phyloP scores from a whole-genome alignment of 2,329 filamentous ascomycete genomes.

The Pseudogymnoascus sp. region DNA sequence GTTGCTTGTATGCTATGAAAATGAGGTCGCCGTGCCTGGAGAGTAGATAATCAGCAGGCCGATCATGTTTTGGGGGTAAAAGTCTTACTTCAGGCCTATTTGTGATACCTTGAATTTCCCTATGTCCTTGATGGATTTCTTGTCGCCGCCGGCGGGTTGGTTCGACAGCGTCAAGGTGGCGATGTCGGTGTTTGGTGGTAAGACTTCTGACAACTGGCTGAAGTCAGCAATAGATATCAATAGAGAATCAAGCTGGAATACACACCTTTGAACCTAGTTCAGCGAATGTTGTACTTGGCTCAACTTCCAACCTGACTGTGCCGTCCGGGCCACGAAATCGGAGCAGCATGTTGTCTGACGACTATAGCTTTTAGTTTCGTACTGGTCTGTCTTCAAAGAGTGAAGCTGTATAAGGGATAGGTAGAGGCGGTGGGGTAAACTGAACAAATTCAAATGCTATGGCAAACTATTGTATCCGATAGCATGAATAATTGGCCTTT shows the following conservation, averaged over 20 bases:
- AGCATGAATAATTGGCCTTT: not conserved
- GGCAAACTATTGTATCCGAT: not conserved
- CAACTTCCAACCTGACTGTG: constrained; percentile 77
- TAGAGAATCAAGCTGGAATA: not conserved
- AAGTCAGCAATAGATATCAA: constrained; percentile 15
- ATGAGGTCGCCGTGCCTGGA: constrained; percentile 81
- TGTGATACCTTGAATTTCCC: constrained; percentile 47
- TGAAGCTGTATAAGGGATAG: not conserved
- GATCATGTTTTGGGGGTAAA: not conserved
- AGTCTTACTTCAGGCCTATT: constrained; percentile 50
- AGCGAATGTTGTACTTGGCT: constrained; percentile 65
- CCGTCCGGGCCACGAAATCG: constrained; percentile 87
- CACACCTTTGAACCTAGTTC: constrained; percentile 49
- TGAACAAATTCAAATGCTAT: not conserved
- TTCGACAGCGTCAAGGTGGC: constrained; percentile 56
- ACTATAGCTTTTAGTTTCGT: not conserved
- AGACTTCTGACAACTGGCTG: constrained; percentile 46
- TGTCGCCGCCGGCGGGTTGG: constrained; percentile 49
- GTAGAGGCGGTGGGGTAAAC: not conserved
- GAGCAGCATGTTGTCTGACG: constrained; percentile 59
- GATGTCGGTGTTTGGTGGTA: constrained; percentile 56
- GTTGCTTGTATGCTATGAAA: constrained; percentile 72
- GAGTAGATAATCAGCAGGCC: not conserved
- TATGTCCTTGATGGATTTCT: constrained; percentile 53
- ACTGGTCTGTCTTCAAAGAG: not conserved